These are phyloP conservation scores for Leucosporidium yakuticum DNA, from an alignment of 768 basidiomycete species.

Conservation along the genomic window DNA sequence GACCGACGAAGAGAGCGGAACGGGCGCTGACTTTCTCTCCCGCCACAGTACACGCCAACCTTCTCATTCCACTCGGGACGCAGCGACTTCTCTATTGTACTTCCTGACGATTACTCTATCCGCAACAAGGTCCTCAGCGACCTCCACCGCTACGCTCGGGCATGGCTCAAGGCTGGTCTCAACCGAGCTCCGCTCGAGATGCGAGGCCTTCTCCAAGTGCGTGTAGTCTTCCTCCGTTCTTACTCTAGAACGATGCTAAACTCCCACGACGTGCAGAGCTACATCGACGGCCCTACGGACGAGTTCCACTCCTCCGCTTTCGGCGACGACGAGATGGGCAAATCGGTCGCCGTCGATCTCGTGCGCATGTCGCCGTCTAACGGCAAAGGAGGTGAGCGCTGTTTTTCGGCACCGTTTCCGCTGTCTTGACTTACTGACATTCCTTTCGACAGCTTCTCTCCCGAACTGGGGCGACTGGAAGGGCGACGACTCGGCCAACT, in stretches of 20 bases:
- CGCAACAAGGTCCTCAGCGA: constrained; percentile 77
- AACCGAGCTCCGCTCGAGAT: constrained; percentile 85
- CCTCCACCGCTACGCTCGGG: constrained; percentile 64
- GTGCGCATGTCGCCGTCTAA: constrained; percentile 72
- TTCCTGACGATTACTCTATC: constrained; percentile 77
- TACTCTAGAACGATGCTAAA: too few species aligned
- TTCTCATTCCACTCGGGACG: constrained; percentile 77
- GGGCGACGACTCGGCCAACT: constrained; percentile 70
- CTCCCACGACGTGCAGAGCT: constrained; percentile 57
- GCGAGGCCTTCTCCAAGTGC: constrained; percentile 82
- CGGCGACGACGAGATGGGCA: constrained; percentile 79
- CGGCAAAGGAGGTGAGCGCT: constrained; percentile 62
- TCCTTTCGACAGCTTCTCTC: constrained; percentile 37
- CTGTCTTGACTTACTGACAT: constrained; percentile 51
- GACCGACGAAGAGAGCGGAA: not conserved
- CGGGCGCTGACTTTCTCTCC: not conserved
- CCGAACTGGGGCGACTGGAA: constrained; percentile 53
- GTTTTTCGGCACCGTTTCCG: not conserved
- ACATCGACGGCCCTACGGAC: constrained; percentile 55
- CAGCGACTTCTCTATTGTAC: constrained; percentile 63
- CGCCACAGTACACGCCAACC: constrained; percentile 70
- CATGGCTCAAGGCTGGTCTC: constrained; percentile 81
- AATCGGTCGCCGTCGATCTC: constrained; percentile 79
- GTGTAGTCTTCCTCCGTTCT: too few species aligned
- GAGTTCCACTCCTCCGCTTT: constrained; percentile 64